These are phyloP conservation scores for Fusarium drepaniforme DNA, from an alignment of 2,329 filamentous ascomycete genomes.

Conservation along the genomic window DNA sequence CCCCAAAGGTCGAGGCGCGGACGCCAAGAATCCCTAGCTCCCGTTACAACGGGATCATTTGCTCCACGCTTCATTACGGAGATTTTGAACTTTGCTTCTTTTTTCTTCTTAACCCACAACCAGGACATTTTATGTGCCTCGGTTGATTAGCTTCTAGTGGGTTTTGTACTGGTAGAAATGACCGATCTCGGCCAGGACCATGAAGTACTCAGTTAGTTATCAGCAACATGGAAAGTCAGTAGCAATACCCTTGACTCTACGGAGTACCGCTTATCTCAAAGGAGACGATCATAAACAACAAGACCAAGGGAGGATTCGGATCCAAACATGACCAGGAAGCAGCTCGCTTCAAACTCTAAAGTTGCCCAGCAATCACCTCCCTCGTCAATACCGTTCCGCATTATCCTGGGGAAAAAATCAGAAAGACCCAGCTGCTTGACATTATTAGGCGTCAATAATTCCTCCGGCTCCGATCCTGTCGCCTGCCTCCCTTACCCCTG, in stretches of 20 bases:
- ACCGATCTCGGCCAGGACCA: neutral
- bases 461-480: neutral
- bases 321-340: neutral
- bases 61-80: constrained; percentile 2
- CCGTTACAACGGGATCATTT: neutral
- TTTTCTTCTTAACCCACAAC: neutral
- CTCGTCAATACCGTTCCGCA: neutral
- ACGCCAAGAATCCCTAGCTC: constrained; percentile 5
- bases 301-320: neutral
- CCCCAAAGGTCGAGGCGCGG: neutral
- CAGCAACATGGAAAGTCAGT: neutral
- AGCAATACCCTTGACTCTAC: neutral
- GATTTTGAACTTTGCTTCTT: neutral
- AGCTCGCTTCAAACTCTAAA: neutral
- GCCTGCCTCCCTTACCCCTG: neutral
- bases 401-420: neutral
- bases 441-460: neutral
- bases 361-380: neutral
- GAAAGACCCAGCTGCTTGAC: neutral
- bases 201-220: neutral
- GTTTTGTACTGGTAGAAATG: neutral
- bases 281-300: neutral
- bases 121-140: neutral
- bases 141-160: neutral
- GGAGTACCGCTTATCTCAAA: neutral